Evolutionary conservation across 2,329 filamentous ascomycete genomes (phyloP), one percentile per base, ranked within the genome.

Genomic region (Clonostachys chloroleuca): DNA sequence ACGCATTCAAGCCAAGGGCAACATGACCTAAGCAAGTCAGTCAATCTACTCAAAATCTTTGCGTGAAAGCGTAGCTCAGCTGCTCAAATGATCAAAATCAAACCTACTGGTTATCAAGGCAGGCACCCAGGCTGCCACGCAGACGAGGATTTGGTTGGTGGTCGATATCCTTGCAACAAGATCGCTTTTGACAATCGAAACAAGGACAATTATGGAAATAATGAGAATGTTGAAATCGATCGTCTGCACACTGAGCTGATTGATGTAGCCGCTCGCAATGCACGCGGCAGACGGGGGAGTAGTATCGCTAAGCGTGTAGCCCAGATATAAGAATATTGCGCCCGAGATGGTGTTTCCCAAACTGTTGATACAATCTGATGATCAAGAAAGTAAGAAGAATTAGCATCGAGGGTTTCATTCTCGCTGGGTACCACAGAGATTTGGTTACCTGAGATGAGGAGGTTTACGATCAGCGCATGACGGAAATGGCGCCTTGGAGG

Each of bases 171-270:
- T 30, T 30, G 24, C 24, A 30, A 30, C 10, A 30, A 30, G 24
- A 2, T 30, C 24, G 24, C 24, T 30, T 30, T 30, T 30, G 24
- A 30, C 6, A 30, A 30, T 30, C 24, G 24, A 30, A 10, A 30
- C 24, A 30, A 72, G 59, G 5, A 69, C 72, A 3, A 68, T 60
- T 16, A 75, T 58, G 12, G 70, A 62, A 24, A 75, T 74, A 35
- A 69, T 64, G 13, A 75, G 59, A 45, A 75, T 70, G 33, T 65
- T 67, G 49, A 73, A 68, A 47, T 69, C 66, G 20, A 61, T 61
- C 4, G 67, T 65, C 54, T 74, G 70, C 12, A 73, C 71, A 3
- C 67, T 71, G 42, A 73, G 59, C 46, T 75, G 73, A 20, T 69
- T 69, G 36, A 73, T 50, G 56, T 67, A 72, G 35, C 70, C 72